Evolutionary conservation across 2,329 filamentous ascomycete species (phyloP), one percentile per base, ranked within the genome.

Genomic region (Pseudocercospora crystallina): DNA sequence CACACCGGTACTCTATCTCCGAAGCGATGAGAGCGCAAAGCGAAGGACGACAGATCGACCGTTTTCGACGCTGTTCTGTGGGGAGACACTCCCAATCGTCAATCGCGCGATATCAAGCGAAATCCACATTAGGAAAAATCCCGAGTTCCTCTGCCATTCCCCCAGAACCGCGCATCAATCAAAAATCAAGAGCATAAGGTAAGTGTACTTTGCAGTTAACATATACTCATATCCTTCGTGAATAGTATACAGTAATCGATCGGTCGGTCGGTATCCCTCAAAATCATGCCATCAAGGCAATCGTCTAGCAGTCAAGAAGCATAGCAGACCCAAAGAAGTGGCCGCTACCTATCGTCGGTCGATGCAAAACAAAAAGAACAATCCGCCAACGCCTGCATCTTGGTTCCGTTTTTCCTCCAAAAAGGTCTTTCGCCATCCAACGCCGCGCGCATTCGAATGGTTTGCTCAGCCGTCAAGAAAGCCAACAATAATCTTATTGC

Each of bases 221-320:
- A 26, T 26, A 4, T 26, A 49, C 37, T 43, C 46, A 49, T 49
- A 42, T 29, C 46, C 13, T 12, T 49, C 46, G 38, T 43, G 46
- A 48, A 42, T 36, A 48, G 30, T 46, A 38, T 46, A 46, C 32
- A 49, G 17, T 32, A 14, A 30, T 33, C 26, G 20, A 7, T 26
- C 20, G 20, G 20, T 33, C 26, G 20, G 20, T 26, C 20, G 20
- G 20, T 26, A 26, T 26, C 20, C 20, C 20, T 26, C 29, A 40
- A 20, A 15, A 15, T 12, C 37, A 15, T 41, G n/a, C 45, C 45
- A 32, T 48, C 45, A 36, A 42, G 45, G 37, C 14, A 37, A 32
- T 41, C 30, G 17, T 47, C 32, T 29, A 32, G 38, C n/a, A n/a
- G n/a, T n/a, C n/a, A n/a, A 41, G n/a, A 12, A 32, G 13, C 20